phyloP scores from a whole-genome alignment of 78 protist species.

The Blattamonas nauphoetae region DNA sequence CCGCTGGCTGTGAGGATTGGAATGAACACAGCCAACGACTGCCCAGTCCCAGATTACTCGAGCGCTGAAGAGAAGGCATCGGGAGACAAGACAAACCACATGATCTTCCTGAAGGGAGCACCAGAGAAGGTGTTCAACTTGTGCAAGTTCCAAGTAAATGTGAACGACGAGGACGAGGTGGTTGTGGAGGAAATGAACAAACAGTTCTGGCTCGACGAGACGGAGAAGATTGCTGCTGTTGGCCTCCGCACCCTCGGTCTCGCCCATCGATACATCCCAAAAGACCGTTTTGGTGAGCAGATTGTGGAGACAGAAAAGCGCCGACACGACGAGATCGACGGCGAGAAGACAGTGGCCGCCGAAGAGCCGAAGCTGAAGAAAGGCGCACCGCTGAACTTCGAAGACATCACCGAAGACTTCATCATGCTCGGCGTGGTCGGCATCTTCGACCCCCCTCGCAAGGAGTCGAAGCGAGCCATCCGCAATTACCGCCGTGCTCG shows the following conservation, averaged over 20 bases:
- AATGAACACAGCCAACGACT: background rate
- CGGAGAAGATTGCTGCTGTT: background rate
- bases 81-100: background rate
- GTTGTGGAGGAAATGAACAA: background rate
- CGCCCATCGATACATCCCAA: background rate
- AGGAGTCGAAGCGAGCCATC: constrained; percentile 4
- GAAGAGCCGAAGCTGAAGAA: background rate
- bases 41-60: background rate
- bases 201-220: background rate
- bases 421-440: background rate
- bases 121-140: background rate
- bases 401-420: background rate
- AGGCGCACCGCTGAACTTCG: background rate
- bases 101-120: constrained; percentile 3
- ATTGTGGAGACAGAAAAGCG: background rate
- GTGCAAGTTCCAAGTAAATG: background rate
- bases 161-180: too few species aligned
- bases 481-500: background rate
- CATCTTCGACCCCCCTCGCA: constrained; percentile 5
- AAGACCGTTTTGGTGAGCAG: background rate
- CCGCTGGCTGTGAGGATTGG: background rate
- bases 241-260: constrained; percentile 3
- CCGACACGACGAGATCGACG: background rate
- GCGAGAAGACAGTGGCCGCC: background rate
- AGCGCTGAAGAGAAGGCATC: background rate